phyloP scores from a whole-genome alignment of 2,329 filamentous ascomycete species.

The Cadophora luteo-olivacea region DNA sequence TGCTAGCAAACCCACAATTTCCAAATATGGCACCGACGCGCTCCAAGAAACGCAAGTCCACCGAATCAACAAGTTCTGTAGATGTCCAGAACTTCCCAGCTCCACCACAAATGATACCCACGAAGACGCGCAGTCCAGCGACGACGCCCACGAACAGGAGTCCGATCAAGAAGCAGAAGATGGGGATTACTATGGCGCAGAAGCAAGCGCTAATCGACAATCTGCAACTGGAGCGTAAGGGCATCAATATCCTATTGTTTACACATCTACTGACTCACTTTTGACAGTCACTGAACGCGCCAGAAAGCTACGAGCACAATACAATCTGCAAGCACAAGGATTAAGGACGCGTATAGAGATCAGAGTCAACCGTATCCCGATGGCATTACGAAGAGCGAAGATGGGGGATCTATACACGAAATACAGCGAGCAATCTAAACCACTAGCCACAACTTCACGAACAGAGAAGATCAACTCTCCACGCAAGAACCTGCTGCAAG shows the following conservation, averaged over 20 bases:
- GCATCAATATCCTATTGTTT: not conserved
- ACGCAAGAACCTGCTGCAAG: slow-evolving; percentile 38
- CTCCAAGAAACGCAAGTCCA: slow-evolving; percentile 55
- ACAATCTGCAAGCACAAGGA: slow-evolving; percentile 85
- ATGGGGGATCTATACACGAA: slow-evolving; percentile 75
- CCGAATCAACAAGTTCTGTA: slow-evolving; percentile 40
- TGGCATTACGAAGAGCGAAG: slow-evolving; percentile 75
- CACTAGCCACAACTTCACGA: slow-evolving; percentile 28
- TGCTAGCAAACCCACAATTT: slow-evolving; percentile 29
- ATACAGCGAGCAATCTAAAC: slow-evolving; percentile 32
- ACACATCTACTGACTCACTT: slow-evolving; percentile 16
- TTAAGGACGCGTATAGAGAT: slow-evolving; percentile 87
- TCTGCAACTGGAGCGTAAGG: slow-evolving; percentile 82
- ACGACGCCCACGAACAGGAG: slow-evolving; percentile 54
- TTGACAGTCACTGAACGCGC: slow-evolving; percentile 81
- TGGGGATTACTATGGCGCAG: slow-evolving; percentile 70
- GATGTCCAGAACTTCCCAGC: slow-evolving; percentile 41
- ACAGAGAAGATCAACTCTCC: slow-evolving; percentile 33
- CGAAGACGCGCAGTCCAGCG: slow-evolving; percentile 48
- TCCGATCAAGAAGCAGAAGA: slow-evolving; percentile 66
- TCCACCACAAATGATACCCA: slow-evolving; percentile 39
- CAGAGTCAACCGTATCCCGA: slow-evolving; percentile 90
- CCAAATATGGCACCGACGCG: slow-evolving; percentile 54
- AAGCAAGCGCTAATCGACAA: slow-evolving; percentile 92
- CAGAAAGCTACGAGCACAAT: slow-evolving; percentile 86